phyloP scores from a whole-genome alignment of 2,329 filamentous ascomycete species.

The Ambrosiella xylebori region DNA sequence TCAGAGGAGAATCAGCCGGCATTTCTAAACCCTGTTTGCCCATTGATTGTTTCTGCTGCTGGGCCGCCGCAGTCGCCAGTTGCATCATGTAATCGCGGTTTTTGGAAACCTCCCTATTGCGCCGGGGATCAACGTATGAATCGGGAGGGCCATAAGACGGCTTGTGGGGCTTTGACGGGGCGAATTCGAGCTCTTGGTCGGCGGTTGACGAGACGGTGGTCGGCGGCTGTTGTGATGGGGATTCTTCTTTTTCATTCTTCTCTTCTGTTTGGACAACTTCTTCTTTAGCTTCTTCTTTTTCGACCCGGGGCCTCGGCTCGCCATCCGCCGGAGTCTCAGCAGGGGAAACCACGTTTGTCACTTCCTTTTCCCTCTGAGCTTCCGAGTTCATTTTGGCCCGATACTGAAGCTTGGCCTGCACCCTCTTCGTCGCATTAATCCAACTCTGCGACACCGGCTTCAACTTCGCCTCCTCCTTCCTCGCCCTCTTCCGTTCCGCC shows the following conservation, averaged over 20 bases:
- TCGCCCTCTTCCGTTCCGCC: background rate
- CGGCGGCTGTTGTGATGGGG: background rate
- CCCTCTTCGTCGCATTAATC: too few relatives aligned
- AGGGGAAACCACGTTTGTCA: too few relatives aligned
- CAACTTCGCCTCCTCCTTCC: background rate
- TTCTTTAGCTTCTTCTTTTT: background rate
- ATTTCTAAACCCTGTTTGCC: background rate
- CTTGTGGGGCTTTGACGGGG: background rate
- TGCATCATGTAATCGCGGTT: background rate
- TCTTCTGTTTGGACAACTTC: background rate
- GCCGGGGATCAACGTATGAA: background rate
- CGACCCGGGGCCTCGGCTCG: background rate
- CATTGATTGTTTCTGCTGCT: background rate
- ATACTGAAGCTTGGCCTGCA: too few relatives aligned
- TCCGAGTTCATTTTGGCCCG: background rate
- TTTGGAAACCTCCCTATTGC: background rate
- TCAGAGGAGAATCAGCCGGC: too few relatives aligned
- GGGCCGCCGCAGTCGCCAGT: background rate
- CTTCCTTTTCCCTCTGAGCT: background rate
- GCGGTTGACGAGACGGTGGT: too few relatives aligned
- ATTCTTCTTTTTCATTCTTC: background rate
- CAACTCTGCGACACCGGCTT: background rate
- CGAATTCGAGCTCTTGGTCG: too few relatives aligned
- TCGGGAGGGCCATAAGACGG: background rate
- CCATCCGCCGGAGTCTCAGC: too few relatives aligned